Conservation (phyloP, 2,329 filamentous ascomycete genomes). For the Hymenoscyphus infarciens region DNA sequence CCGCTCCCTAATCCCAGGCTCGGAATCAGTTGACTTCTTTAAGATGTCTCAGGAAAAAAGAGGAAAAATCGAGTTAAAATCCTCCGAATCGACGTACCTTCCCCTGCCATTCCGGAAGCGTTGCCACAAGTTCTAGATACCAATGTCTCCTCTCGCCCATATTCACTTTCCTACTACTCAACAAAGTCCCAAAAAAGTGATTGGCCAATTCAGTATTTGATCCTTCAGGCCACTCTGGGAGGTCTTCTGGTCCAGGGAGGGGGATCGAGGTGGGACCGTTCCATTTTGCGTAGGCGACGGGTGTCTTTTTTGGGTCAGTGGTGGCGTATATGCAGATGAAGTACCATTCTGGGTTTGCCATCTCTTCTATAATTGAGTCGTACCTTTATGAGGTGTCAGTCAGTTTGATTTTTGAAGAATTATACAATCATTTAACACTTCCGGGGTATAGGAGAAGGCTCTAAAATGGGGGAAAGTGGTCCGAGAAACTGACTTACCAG, state of each 20-base stretch:
- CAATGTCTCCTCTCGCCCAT: slow-evolving; percentile 45
- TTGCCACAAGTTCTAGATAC: slow-evolving; percentile 47
- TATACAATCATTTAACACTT: too few relatives aligned
- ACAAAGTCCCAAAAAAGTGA: slow-evolving; percentile 41
- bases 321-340: slow-evolving; percentile 16
- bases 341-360: slow-evolving; percentile 39
- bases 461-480: too few relatives aligned
- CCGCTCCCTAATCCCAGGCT: slow-evolving; percentile 37
- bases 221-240: slow-evolving; percentile 40
- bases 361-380: slow-evolving; percentile 37
- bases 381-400: not conserved
- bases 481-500: slow-evolving; percentile 31
- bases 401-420: too few relatives aligned
- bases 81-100: slow-evolving; percentile 17
- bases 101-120: slow-evolving; percentile 42
- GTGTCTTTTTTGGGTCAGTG: slow-evolving; percentile 25
- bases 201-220: slow-evolving; percentile 38
- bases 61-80: too few relatives aligned
- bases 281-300: slow-evolving; percentile 51
- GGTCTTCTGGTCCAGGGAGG: slow-evolving; percentile 27
- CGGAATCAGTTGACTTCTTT: too few relatives aligned
- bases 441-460: too few relatives aligned
- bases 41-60: too few relatives aligned
- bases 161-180: slow-evolving; percentile 36
- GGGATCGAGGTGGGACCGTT: slow-evolving; percentile 27